Percentiles rank a stretch among this genome's conserved stretches.
phyloP scores from a whole-genome alignment of 106 monocot genomes.

The Amphibolis antarctica region DNA sequence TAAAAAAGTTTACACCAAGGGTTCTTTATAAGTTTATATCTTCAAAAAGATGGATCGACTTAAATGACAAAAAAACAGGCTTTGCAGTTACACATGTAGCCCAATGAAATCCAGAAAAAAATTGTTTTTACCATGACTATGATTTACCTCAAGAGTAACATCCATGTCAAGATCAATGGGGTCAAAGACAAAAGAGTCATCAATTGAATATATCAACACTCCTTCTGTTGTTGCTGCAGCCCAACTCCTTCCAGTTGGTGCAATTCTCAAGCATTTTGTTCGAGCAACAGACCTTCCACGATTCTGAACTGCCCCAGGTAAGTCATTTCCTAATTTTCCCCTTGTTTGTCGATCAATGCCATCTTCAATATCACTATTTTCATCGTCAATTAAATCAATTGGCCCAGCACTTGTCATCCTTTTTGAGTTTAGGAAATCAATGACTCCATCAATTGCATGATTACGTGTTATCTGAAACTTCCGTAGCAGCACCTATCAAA shows the following conservation, averaged over 20 bases:
- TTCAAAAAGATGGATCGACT: too few relatives aligned
- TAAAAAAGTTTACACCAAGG: too few relatives aligned
- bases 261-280: slow-evolving; percentile 78
- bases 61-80: too few relatives aligned
- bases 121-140: slow-evolving; percentile 13
- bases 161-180: slow-evolving; percentile 92
- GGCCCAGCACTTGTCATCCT: slow-evolving; percentile 93
- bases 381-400: slow-evolving; percentile 90
- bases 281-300: slow-evolving; percentile 61
- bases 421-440: slow-evolving; percentile 91
- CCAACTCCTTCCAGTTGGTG: slow-evolving; percentile 95
- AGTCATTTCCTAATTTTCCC: slow-evolving; percentile 37
- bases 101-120: background rate
- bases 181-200: slow-evolving; percentile 91
- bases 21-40: too few relatives aligned
- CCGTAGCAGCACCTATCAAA: slow-evolving; percentile 63
- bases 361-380: slow-evolving; percentile 64
- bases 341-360: slow-evolving; percentile 63
- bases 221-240: slow-evolving; percentile 98
- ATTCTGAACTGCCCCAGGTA: slow-evolving; percentile 70
- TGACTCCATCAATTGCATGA: slow-evolving; percentile 85
- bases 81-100: too few relatives aligned
- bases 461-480: slow-evolving; percentile 86
- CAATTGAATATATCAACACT: slow-evolving; percentile 79
- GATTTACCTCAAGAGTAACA: slow-evolving; percentile 90